These are phyloP conservation scores for Dioscorea alata DNA, from an alignment of 106 monocot species.

Conservation along the genomic window DNA sequence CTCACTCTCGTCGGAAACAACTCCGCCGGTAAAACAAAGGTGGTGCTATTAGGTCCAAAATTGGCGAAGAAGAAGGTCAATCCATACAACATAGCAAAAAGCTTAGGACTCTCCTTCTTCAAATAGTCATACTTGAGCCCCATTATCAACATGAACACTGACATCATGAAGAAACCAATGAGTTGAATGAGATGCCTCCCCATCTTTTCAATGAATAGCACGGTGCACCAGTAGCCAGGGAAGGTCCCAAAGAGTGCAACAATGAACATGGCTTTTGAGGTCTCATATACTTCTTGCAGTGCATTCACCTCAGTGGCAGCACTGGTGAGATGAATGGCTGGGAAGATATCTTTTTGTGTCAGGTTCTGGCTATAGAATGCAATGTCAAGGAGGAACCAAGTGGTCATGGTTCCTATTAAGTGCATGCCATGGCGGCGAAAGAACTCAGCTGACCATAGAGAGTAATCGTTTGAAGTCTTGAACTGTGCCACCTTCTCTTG, in stretches of 20 bases:
- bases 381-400: conserved; percentile 63
- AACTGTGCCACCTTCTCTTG: conserved; percentile 20
- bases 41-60: conserved; percentile 74
- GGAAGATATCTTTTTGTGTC: conserved; percentile 51
- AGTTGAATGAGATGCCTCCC: conserved; percentile 26
- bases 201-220: conserved; percentile 30
- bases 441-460: conserved; percentile 26
- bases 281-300: conserved; percentile 22
- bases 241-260: conserved; percentile 42
- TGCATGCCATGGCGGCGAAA: conserved; percentile 27
- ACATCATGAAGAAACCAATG: conserved; percentile 51
- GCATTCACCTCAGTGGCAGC: conserved; percentile 19
- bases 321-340: conserved; percentile 11
- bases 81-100: neutral
- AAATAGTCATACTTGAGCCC: conserved; percentile 4
- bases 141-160: neutral
- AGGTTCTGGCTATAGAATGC: conserved; percentile 69
- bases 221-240: conserved; percentile 61
- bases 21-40: conserved; percentile 15
- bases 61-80: conserved; percentile 86
- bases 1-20: conserved; percentile 7
- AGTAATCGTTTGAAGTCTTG: conserved; percentile 11
- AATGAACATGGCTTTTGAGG: conserved; percentile 26
- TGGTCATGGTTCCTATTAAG: conserved; percentile 26
- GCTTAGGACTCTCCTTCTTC: neutral